A percentile compares a stretch with the other conserved stretches of the same genome.
These are phyloP conservation scores for Paramyrothecium sp. DNA, from an alignment of 2,329 filamentous ascomycete genomes.

Conservation along the genomic window DNA sequence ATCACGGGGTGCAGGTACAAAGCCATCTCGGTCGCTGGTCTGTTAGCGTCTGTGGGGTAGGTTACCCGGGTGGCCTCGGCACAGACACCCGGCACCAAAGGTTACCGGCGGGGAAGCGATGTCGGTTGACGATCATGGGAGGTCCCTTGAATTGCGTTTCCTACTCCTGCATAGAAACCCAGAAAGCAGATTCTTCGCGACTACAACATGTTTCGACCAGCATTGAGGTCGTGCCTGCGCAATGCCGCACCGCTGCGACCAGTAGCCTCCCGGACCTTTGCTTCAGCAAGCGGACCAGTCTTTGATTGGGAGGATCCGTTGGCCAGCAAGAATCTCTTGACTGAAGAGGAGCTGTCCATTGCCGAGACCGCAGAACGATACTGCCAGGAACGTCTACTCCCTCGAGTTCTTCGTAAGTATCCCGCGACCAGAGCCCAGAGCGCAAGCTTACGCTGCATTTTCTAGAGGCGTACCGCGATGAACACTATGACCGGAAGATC, in stretches of 20 bases:
- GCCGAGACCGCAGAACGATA: constrained; percentile 89
- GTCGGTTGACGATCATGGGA: not conserved
- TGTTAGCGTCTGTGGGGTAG: not conserved
- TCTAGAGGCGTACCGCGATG: constrained; percentile 78
- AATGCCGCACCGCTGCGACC: constrained; percentile 20
- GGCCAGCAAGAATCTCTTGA: constrained; percentile 70
- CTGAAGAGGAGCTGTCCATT: constrained; percentile 88
- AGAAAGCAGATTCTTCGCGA: not conserved
- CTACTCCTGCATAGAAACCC: not conserved
- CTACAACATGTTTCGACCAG: constrained; percentile 27
- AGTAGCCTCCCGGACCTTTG: constrained; percentile 29
- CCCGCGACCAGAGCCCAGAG: not conserved
- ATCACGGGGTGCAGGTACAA: not conserved
- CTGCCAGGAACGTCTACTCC: constrained; percentile 85
- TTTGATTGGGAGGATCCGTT: constrained; percentile 96
- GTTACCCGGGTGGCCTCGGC: not conserved
- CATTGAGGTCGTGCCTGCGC: constrained; percentile 25
- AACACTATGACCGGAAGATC: constrained; percentile 82
- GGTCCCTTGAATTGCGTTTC: not conserved
- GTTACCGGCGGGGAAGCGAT: not conserved
- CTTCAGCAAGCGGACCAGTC: constrained; percentile 28
- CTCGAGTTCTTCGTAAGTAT: constrained; percentile 74
- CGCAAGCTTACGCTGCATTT: constrained; percentile 1
- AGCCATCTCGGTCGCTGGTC: not conserved
- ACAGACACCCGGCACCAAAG: not conserved